These are phyloP conservation scores for Copromyces sp. DNA, from an alignment of 495 filamentous ascomycete species.

Conservation along the genomic window DNA sequence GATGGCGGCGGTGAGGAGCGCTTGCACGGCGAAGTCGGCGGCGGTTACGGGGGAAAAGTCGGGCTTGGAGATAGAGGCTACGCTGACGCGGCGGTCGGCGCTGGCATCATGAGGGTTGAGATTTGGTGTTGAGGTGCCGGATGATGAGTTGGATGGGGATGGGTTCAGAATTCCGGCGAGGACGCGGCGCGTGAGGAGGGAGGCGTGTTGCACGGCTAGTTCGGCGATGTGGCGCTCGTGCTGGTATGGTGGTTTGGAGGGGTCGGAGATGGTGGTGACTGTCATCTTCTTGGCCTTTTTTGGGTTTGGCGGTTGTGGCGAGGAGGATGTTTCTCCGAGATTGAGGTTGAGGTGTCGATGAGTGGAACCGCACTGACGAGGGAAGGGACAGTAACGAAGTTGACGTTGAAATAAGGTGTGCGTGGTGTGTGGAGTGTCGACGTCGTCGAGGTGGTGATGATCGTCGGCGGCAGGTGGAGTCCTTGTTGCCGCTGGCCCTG, in stretches of 20 bases:
- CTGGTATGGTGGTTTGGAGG: constrained; percentile 18
- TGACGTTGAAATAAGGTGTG: not conserved
- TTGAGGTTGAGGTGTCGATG: not conserved
- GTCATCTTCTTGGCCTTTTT: not conserved
- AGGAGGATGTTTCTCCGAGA: not conserved
- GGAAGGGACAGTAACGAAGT: not conserved
- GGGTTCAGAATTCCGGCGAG: constrained; percentile 30
- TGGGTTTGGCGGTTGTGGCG: not conserved
- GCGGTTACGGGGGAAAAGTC: constrained; percentile 46
- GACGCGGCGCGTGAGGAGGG: constrained; percentile 42
- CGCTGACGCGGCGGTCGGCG: constrained; percentile 1
- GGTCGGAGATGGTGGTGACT: not conserved
- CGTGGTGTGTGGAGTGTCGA: not conserved
- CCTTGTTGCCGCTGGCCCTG: not conserved
- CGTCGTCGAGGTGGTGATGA: not conserved
- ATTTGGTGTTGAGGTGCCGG: not conserved
- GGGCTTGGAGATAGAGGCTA: constrained; percentile 33
- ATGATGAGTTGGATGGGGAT: not conserved
- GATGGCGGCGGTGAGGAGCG: constrained; percentile 44
- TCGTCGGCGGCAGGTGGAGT: not conserved
- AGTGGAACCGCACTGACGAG: not conserved
- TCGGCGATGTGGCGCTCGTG: constrained; percentile 41
- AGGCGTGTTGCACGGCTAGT: constrained; percentile 44
- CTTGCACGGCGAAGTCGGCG: constrained; percentile 48
- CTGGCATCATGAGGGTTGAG: not conserved